phyloP scores from a whole-genome alignment of 2,329 filamentous ascomycete genomes.

The Trichoderma gracile region DNA sequence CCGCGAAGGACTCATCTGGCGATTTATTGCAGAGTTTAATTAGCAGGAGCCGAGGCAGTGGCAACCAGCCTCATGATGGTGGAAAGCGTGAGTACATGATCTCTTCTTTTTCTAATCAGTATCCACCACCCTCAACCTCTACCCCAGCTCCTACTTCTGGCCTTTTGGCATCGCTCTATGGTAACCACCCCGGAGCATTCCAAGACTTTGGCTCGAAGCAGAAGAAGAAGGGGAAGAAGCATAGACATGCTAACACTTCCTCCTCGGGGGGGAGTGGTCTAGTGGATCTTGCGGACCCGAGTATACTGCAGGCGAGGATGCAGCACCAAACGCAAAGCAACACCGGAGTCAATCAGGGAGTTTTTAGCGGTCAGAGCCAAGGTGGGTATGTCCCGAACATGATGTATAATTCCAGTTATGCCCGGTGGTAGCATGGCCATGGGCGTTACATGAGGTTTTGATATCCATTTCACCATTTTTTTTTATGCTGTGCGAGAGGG shows the following conservation, averaged over 20 bases:
- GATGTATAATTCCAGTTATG: conserved; percentile 76
- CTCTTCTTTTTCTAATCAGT: conserved; percentile 88
- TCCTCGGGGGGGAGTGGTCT: conserved; percentile 98
- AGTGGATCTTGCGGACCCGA: conserved; percentile 99
- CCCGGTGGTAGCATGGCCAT: conserved; percentile 59
- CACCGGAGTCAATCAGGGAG: conserved; percentile 81
- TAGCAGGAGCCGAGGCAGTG: conserved; percentile 66
- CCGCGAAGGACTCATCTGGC: conserved; percentile 68
- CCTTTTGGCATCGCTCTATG: conserved; percentile 90
- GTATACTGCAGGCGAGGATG: conserved; percentile 97
- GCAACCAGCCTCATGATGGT: conserved; percentile 74
- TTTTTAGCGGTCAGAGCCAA: conserved; percentile 86
- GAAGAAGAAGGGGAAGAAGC: conserved; percentile 99
- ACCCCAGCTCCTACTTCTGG: conserved; percentile 86
- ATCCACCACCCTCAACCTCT: conserved; percentile 77
- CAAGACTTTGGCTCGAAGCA: conserved; percentile 94
- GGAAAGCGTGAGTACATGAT: conserved; percentile 99
- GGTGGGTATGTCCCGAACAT: conserved; percentile 90
- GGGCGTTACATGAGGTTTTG: conserved; percentile 17
- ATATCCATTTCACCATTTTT: conserved; percentile 19
- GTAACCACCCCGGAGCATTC: conserved; percentile 79
- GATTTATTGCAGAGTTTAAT: conserved; percentile 77
- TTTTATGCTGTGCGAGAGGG: conserved; percentile 29
- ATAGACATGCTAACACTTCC: conserved; percentile 99
- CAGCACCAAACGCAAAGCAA: conserved; percentile 83